Evolutionary conservation across 2,329 filamentous ascomycete genomes (phyloP).

Genomic region (Colletotrichum brevisporum): DNA sequence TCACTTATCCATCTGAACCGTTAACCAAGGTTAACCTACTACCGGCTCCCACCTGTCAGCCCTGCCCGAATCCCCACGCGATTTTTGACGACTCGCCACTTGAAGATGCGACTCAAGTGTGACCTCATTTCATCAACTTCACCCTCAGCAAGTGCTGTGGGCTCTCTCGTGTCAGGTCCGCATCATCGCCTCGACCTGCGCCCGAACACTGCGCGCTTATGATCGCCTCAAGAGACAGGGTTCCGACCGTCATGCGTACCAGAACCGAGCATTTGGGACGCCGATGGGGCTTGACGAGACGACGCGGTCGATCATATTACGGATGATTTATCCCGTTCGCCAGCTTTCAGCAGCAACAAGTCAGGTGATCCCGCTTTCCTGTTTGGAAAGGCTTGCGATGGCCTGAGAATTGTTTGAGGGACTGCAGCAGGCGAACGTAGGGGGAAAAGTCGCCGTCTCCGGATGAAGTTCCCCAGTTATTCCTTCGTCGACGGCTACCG

Average conservation of each 20-base stretch:
- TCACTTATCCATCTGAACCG: conserved; percentile 32
- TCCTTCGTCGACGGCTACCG: background rate
- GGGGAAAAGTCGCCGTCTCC: conserved; percentile 13
- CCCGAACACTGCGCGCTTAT: background rate
- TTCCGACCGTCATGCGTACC: conserved; percentile 13
- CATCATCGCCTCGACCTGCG: conserved; percentile 2
- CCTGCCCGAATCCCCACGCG: conserved; percentile 18
- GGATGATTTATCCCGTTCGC: background rate
- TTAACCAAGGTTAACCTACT: conserved; percentile 7
- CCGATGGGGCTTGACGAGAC: conserved; percentile 1
- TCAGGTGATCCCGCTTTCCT: conserved; percentile 10
- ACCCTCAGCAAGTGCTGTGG: conserved; percentile 10
- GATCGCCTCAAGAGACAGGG: conserved; percentile 14
- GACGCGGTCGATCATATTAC: conserved; percentile 8
- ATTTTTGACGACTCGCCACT: background rate
- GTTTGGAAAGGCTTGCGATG: conserved; percentile 23
- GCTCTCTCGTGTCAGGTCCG: background rate
- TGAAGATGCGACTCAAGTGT: conserved; percentile 4
- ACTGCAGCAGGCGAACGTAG: background rate
- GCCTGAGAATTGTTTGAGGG: background rate
- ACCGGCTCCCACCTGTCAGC: conserved; percentile 33
- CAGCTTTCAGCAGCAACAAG: background rate
- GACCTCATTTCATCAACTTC: background rate
- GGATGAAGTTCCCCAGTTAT: background rate
- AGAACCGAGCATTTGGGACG: conserved; percentile 13